Base-by-base conservation (phyloP, 75 land plant species). In the Chamaecyparis obtusa region DNA sequence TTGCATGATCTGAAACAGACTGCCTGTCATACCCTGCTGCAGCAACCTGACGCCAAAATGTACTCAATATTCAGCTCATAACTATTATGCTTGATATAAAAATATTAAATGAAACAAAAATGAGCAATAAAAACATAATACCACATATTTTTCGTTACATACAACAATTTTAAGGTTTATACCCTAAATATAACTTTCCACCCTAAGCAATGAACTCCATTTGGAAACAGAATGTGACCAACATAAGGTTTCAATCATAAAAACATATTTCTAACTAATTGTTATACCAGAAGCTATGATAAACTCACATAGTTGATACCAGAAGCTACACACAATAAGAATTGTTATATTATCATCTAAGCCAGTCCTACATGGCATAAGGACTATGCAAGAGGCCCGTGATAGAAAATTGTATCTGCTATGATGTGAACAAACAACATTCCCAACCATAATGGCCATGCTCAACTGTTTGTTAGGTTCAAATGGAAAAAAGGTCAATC, bases 1-100 rank as follows among this genome's bases (percentile, higher is more conserved):
- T 96, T 79, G 99, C 99, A 93, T 97, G 99, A 86, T 96, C 99
- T 84, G 99, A 96, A 75, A 97, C 99, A 41, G 92, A 94, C 69
- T 96, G 97, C 85, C 99, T 92, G 84, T 97, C 98, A 89, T 96
- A 97, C 9, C 90, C 91, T 77, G 95, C 90, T 41, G 94, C 94
- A 46, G 93, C 88, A 32, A 97, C 97, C 93, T 92, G 79, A 41
- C 36, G 41, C 85, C 83, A 77, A 83, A 3, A 44, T 21, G 33
- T 44, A 27, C 49, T 17, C 46, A n/a, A 43, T 21, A 21, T 7
- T 24, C 14, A 27, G 48, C 1, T 43, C 14, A 44, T 3, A 83
- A 13, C 2, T 19, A 2, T 35, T 39, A 1, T 84, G 35, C 16
- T 54, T 84, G 41, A 39, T 2, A 39, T 1, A 33, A 54, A 51